These are phyloP conservation scores for Alternaria sp. DNA, from an alignment of 2,329 filamentous ascomycete genomes.

Conservation along the genomic window DNA sequence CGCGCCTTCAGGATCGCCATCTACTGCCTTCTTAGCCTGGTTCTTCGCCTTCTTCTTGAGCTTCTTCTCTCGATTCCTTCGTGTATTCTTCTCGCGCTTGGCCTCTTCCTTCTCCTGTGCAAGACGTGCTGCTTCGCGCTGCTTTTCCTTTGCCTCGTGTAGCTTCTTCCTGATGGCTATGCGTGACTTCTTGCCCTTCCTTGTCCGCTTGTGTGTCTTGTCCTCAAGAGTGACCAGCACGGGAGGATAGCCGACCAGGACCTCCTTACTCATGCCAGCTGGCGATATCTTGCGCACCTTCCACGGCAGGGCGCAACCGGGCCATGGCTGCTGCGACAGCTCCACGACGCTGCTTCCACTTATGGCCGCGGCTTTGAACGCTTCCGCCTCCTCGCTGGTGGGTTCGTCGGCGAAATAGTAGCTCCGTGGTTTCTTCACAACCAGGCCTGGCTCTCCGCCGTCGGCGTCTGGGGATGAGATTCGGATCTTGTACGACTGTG, in stretches of 20 bases:
- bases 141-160: slow-evolving; percentile 37
- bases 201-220: slow-evolving; percentile 34
- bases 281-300: slow-evolving; percentile 44
- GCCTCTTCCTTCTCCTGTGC: slow-evolving; percentile 46
- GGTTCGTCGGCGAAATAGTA: slow-evolving; percentile 49
- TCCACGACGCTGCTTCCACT: slow-evolving; percentile 41
- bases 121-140: slow-evolving; percentile 35
- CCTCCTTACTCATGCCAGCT: slow-evolving; percentile 42
- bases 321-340: slow-evolving; percentile 44
- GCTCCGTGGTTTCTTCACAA: slow-evolving; percentile 41
- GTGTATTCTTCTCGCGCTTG: slow-evolving; percentile 48
- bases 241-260: slow-evolving; percentile 43
- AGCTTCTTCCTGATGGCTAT: slow-evolving; percentile 48
- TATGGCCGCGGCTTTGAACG: slow-evolving; percentile 40
- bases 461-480: slow-evolving; percentile 42
- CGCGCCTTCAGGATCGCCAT: slow-evolving; percentile 11
- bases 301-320: slow-evolving; percentile 49
- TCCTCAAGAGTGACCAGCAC: slow-evolving; percentile 34
- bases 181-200: slow-evolving; percentile 49
- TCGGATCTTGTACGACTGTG: slow-evolving; percentile 43
- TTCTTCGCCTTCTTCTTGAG: slow-evolving; percentile 49
- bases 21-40: slow-evolving; percentile 43
- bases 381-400: slow-evolving; percentile 33
- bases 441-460: slow-evolving; percentile 38
- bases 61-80: slow-evolving; percentile 52